Percentiles rank a stretch among this genome's conserved stretches.
phyloP scores from a whole-genome alignment of 1,284 basidiomycete species.

The Fistulina hepatica region DNA sequence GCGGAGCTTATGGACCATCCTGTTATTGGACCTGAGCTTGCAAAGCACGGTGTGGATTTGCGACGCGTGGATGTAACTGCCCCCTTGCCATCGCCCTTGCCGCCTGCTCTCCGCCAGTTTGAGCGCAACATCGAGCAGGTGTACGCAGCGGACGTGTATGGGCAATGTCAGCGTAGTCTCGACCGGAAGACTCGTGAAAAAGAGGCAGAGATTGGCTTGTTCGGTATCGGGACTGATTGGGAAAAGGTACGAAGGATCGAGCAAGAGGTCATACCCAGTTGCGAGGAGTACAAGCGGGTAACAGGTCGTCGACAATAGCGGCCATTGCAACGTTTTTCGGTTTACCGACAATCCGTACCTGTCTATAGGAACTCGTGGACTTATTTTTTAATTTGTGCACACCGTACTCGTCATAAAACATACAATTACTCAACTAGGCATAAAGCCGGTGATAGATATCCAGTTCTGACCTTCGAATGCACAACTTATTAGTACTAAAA shows the following conservation, averaged over 20 bases:
- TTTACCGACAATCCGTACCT: too few relatives aligned
- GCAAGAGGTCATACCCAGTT: slow-evolving; percentile 54
- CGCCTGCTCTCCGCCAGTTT: slow-evolving; percentile 41
- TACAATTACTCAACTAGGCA: too few relatives aligned
- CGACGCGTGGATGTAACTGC: slow-evolving; percentile 5
- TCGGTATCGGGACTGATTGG: slow-evolving; percentile 85
- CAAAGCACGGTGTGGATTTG: slow-evolving; percentile 36
- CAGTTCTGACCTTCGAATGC: too few relatives aligned
- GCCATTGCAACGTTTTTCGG: too few relatives aligned
- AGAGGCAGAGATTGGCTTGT: slow-evolving; percentile 72
- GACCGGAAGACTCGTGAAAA: slow-evolving; percentile 56
- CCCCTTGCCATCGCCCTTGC: slow-evolving; percentile 17
- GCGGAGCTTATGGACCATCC: slow-evolving; percentile 73
- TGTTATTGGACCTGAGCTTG: slow-evolving; percentile 58
- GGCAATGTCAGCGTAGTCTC: slow-evolving; percentile 55
- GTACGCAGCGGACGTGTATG: slow-evolving; percentile 62
- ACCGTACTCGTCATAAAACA: too few relatives aligned
- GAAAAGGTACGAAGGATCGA: slow-evolving; percentile 67
- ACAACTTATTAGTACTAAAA: too few relatives aligned
- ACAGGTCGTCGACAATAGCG: too few relatives aligned
- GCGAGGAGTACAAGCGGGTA: slow-evolving; percentile 54
- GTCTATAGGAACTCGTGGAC: too few relatives aligned
- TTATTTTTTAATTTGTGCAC: too few relatives aligned
- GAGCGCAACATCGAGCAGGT: slow-evolving; percentile 61
- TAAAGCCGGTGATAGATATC: too few relatives aligned